phyloP scores from a whole-genome alignment of 345 rosid species.

The Dimocarpus longan region DNA sequence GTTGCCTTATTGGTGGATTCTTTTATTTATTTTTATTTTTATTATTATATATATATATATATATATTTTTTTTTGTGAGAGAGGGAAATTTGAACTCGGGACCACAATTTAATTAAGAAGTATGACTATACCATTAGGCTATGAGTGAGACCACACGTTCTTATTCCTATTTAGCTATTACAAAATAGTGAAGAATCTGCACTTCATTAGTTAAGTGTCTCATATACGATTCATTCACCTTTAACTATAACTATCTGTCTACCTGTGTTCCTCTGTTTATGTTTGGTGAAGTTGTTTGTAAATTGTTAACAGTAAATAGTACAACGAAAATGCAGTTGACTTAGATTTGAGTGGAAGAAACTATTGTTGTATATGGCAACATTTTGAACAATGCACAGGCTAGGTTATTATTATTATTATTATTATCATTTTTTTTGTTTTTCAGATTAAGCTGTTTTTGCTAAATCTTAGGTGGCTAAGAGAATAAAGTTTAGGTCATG shows the following conservation, averaged over 20 bases:
- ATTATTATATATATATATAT: too few species aligned
- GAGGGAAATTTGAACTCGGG: too few species aligned
- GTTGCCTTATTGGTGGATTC: neutral
- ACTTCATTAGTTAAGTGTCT: neutral
- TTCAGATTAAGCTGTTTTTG: neutral
- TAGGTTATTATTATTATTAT: neutral
- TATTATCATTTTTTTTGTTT: too few species aligned
- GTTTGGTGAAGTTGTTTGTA: neutral
- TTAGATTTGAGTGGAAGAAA: neutral
- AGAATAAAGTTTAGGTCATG: neutral
- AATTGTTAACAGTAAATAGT: neutral
- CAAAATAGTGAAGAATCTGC: neutral
- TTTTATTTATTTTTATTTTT: neutral
- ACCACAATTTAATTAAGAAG: too few species aligned
- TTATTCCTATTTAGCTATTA: neutral
- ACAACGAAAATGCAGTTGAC: neutral
- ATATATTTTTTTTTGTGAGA: too few species aligned
- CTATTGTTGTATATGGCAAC: neutral
- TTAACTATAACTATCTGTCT: neutral
- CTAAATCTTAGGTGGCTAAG: neutral
- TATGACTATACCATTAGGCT: neutral
- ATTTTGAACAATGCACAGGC: neutral
- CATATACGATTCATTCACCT: neutral
- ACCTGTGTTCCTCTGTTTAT: neutral
- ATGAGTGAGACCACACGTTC: neutral